Evolutionary conservation across 1,139 yeast species (phyloP), one percentile per base, ranked within the genome.

Genomic region (Wickerhamiella infanticola): DNA sequence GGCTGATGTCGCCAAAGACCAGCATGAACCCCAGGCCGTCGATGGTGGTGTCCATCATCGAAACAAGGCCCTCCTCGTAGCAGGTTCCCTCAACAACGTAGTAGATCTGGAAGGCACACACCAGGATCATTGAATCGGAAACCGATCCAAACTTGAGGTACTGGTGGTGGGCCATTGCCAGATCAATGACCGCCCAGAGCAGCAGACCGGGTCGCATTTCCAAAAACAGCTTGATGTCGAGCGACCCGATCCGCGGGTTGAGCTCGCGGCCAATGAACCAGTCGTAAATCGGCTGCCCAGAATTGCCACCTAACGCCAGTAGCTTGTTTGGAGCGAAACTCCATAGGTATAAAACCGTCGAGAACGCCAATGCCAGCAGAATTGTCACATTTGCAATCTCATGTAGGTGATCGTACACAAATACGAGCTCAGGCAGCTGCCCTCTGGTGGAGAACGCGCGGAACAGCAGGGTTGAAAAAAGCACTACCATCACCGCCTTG

Each of bases 21-120:
- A 90, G 69, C 98, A 90, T 90, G 65, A 79, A 86, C 1, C 98
- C 98, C 62, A 90, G 85, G 0, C 98, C 98, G 64, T 90, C 98
- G 23, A 95, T 84, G 11, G 94, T 83, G 45, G 86, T 76, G 60
- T 90, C 98, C 73, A 90, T 88, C 96, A 93, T 93, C 4, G 93
- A 77, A 51, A 90, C 68, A 13, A 81, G 73, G 9, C 96, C 96
- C 56, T 77, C 82, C 63, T 90, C 98, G 61, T 86, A 86, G 53
- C 84, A 67, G 0, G 90, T 94, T 38, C 97, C 96, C 60, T 93
- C 98, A 57, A 86, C 69, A 11, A 86, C 79, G 59, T 90, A 90
- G 59, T 81, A 80, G 2, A 80, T 75, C 63, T 90, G 95, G 52
- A 90, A 67, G 1, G 73, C 44, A 50, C 75, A 77, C 31, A 86